These are phyloP conservation scores for Fusarium xylarioides DNA, from an alignment of 2,329 filamentous ascomycete genomes.

Conservation along the genomic window DNA sequence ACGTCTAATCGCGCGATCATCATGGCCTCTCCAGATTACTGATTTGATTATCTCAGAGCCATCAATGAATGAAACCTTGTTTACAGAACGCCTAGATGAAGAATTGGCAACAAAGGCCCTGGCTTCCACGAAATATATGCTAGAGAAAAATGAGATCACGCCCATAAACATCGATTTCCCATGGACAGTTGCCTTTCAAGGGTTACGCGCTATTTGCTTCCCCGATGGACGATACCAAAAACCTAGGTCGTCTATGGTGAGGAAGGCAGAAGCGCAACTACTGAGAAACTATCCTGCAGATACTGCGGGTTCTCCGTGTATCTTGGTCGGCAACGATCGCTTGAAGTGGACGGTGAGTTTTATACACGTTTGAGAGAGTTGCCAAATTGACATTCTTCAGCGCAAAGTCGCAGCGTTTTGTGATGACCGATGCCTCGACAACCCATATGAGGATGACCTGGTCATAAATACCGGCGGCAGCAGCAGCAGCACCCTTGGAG, in stretches of 20 bases:
- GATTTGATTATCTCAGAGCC: neutral
- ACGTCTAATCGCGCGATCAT: neutral
- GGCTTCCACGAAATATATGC: rapidly evolving
- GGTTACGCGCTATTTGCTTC: neutral
- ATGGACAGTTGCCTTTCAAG: neutral
- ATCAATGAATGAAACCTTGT: neutral
- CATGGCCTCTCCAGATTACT: neutral
- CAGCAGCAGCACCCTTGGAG: neutral
- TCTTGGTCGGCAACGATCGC: neutral
- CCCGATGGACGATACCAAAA: neutral
- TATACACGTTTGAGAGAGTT: neutral
- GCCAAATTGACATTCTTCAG: neutral
- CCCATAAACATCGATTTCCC: neutral
- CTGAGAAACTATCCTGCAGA: neutral
- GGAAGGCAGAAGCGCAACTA: neutral
- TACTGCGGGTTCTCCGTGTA: neutral
- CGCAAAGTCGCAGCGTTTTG: neutral
- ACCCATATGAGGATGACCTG: neutral
- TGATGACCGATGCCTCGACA: neutral
- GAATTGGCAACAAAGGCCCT: neutral
- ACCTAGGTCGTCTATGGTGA: neutral
- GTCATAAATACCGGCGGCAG: neutral
- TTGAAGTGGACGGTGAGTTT: neutral
- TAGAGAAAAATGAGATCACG: neutral
- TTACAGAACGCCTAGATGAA: rapidly evolving